Evolutionary conservation across 2,329 filamentous ascomycete genomes (phyloP), one percentile per base, ranked within the genome.

Genomic region (Aspergillus pseudonomiae): DNA sequence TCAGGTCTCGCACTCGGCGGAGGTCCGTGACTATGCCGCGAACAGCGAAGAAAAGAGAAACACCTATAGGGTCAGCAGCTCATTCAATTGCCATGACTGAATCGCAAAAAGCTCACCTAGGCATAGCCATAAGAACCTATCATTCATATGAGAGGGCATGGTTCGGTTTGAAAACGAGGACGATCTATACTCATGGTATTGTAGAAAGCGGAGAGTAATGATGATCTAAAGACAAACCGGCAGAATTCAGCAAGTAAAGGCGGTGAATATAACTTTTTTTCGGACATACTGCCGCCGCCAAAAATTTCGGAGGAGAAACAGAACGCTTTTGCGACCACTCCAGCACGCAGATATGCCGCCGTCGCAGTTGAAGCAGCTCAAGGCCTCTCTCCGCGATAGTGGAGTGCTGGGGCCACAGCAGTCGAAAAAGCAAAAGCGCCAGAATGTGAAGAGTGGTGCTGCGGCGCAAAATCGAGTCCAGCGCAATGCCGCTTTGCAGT

Each of bases 351-450:
- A 72, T 61, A 99, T 99, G 95, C 89, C 94, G 70, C 92, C 94
- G 67, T 99, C 96, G 14, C 96, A 99, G 83, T 86, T 99, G 63
- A 99, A 98, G 81, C 91, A 94, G 79, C 86, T 99, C 52, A 99
- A 98, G 81, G 86, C 92, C 70, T 97, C 94, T 11, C 85, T 99
- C 54, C 87, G 89, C 66, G 93, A 97, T 63, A 92, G 94, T 75
- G 95, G 95, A 60, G 89, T 99, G 58, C 89, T 94, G 48, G 93
- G 94, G 1, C 93, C 93, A 6, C 94, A 96, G 72, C 90, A 97
- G 74, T 97, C 94, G 10, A 98, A 98, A 75, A 98, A 97, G 80
- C 91, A 96, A 77, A 93, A 92, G 77, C 91, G 92, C 73, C 88
- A 91, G 74, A 85, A 86, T 73, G 87, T 85, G 60, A 88, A 89